Evolutionary conservation across 2,329 filamentous ascomycete species (phyloP).

Genomic region (Elsinoe ampelina): DNA sequence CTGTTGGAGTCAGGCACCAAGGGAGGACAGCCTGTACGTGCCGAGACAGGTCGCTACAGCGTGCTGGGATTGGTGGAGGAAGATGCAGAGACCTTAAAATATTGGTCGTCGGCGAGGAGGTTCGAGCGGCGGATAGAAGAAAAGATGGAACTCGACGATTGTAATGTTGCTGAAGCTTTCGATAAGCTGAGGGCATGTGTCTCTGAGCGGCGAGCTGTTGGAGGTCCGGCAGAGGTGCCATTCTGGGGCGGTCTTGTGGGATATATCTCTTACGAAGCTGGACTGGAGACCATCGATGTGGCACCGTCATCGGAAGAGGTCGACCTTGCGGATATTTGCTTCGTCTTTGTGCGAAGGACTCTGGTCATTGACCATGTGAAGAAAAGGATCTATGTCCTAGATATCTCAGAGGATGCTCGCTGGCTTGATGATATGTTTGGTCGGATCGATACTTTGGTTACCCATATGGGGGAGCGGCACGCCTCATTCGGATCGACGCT

Average conservation of each 20-base stretch:
- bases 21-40: conserved; percentile 31
- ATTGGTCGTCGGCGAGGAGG: conserved; percentile 7
- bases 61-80: conserved; percentile 61
- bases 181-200: neutral
- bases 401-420: conserved; percentile 38
- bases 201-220: conserved; percentile 19
- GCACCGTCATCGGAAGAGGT: conserved; percentile 28
- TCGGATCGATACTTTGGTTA: conserved; percentile 19
- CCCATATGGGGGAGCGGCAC: neutral
- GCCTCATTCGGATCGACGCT: neutral
- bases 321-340: conserved; percentile 58
- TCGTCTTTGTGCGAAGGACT: conserved; percentile 68
- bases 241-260: conserved; percentile 83
- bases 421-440: neutral
- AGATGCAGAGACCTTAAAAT: conserved; percentile 34
- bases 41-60: conserved; percentile 55
- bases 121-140: neutral
- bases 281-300: conserved; percentile 53
- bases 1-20: conserved; percentile 41
- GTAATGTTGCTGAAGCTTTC: neutral
- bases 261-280: conserved; percentile 77
- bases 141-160: neutral
- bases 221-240: conserved; percentile 35
- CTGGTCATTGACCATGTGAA: conserved; percentile 66
- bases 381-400: conserved; percentile 57